Conservation (phyloP, 73 alveolate genomes). For the Tetrahymena elliotti region DNA sequence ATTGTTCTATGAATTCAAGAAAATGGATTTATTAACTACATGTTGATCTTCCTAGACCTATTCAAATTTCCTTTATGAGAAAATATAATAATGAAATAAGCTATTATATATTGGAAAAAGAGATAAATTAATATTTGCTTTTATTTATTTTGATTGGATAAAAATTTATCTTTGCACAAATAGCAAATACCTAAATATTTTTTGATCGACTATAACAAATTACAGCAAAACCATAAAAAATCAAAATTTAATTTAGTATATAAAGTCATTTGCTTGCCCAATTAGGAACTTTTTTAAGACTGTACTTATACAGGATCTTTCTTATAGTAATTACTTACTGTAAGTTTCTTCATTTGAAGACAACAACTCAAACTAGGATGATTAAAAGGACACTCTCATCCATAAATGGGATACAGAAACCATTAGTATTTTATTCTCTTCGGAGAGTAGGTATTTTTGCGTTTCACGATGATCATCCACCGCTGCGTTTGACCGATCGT, state of each 20-base stretch:
- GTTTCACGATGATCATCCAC: conserved; percentile 1
- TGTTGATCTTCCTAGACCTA: background rate
- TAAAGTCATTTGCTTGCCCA: background rate
- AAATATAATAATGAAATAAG: background rate
- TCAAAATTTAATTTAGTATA: background rate
- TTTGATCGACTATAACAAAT: background rate
- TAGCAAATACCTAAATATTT: background rate
- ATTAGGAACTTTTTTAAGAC: background rate
- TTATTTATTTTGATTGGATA: background rate
- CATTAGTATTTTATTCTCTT: background rate
- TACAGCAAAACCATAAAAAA: background rate
- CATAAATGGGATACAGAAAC: background rate
- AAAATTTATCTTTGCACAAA: background rate
- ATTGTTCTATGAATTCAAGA: background rate
- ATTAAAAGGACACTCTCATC: conserved; percentile 1
- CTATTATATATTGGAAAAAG: background rate
- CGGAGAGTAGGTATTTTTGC: conserved; percentile 1
- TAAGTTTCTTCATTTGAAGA: background rate
- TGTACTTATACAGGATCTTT: background rate
- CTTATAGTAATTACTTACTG: background rate
- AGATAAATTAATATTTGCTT: background rate
- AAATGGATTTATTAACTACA: too few relatives aligned
- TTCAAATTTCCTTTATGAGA: background rate
- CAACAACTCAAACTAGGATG: background rate
- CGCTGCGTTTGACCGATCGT: background rate